Base-by-base conservation (phyloP, 1,284 basidiomycete species). In the Trichosporon faecale region DNA sequence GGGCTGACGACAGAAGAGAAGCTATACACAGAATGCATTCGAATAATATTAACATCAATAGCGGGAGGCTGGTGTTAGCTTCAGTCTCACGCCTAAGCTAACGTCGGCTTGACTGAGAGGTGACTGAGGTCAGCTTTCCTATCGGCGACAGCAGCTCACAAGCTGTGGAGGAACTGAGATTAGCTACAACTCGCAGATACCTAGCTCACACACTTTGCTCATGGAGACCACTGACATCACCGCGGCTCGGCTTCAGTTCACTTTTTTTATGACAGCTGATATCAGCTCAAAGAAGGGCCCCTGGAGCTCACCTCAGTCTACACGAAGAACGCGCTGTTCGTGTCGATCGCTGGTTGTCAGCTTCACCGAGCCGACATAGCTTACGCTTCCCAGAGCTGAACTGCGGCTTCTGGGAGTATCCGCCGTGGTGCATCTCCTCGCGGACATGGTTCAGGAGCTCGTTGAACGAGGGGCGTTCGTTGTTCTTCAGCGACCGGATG, bases 331-430 rank as follows among this genome's bases (percentile, higher is more conserved):
- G 18, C 29, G 18, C 18, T 18, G 18, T 61, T 31, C 27, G 29
- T 31, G 57, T 61, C 57, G 57, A 61, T 61, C 29, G 57, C 57
- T 61, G 57, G 1, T 31, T 74, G 84, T 61, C 29, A 61, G 57
- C 57, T 61, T n/a, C 5, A 5, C 23, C 52, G 8, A 23, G 27
- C 7, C 16, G 11, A 6, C 3, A 16, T 8, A 60, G 57, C 57
- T 61, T 18, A 61, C 57, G 57, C 57, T 69, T 61, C 3, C 57
- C 57, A 7, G 27, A 31, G 27, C 57, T 61, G 57, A 90, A 85
- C 85, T 91, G 91, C 11, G 93, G 93, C 82, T 93, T 94, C 86
- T 95, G 94, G 66, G 87, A 88, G 79, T 95, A 95, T 78, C 92
- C 92, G 52, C 80, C 83, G 12, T 52, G 31, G 40, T 69, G 73